Evolutionary conservation across 1,284 basidiomycete genomes (phyloP), one percentile per base, ranked within the genome.

Genomic region (Trametes sp.): DNA sequence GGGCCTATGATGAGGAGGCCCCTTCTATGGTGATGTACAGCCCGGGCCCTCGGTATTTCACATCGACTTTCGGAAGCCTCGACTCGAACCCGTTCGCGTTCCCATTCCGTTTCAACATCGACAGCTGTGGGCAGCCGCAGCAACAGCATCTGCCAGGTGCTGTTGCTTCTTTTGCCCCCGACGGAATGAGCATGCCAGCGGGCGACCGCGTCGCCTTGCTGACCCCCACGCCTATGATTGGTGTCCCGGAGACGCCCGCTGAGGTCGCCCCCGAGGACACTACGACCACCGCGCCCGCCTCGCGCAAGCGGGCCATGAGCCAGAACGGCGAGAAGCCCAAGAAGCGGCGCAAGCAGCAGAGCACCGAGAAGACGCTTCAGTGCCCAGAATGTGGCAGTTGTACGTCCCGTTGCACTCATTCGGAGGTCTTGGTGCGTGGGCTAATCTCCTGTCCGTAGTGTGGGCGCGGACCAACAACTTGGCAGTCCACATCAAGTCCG

Each of bases 61-160:
- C 41, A 8, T 11, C 57, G 49, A 14, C 31, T 52, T n/a, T 52
- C 41, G 50, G 44, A 31, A 26, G 19, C 29, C 24, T 23, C 31
- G 11, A 33, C 5, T 33, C 31, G 29, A 19, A 26, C 42, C 31
- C 57, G 42, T 42, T 2, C 13, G 49, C 48, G 28, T 58, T 13
- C 33, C 41, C 50, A 53, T 46, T 16, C 33, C 36, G 9, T 1
- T 4, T 0, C n/a, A 23, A 5, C 2, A n/a, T 35, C 29, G 24
- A 23, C 16, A 6, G 8, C 14, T 19, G 4, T 23, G 52, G 52
- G 46, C 59, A 60, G 59, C 59, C 59, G 52, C 36, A 49, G 53
- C 59, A 54, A 45, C 59, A 60, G 59, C 52, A 54, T 28, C 59
- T 42, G 1, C 16, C 21, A 44, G 59, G 59, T 41, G 52, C 59